Evolutionary conservation across 75 land plant genomes (phyloP).

Genomic region (Ceratopteris richardii): DNA sequence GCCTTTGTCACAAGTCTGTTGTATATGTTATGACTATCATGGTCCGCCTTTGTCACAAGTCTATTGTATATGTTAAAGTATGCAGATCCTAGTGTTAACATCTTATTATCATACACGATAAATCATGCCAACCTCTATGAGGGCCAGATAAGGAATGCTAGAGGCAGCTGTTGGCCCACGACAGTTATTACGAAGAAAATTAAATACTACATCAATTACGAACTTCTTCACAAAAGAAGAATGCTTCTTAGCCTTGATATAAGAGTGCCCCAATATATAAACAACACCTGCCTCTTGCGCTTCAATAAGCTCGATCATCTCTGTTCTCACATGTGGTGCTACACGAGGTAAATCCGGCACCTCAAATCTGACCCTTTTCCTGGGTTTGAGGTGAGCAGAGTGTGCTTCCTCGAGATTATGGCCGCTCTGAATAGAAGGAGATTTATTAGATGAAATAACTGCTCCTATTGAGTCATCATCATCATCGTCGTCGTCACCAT

Average conservation of each 20-base stretch:
- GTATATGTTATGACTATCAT: no score
- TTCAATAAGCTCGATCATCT: conserved; percentile 52
- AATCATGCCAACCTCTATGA: conserved; percentile 81
- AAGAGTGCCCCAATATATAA: conserved; percentile 76
- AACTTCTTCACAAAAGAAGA: conserved; percentile 66
- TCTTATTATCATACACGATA: conserved; percentile 47
- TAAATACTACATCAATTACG: conserved; percentile 58
- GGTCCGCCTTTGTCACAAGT: no score
- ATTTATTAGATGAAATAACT: not conserved
- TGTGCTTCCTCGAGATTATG: conserved; percentile 7
- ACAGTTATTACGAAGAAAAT: conserved; percentile 77
- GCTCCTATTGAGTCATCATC: conserved; percentile 25
- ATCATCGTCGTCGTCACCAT: conserved; percentile 14
- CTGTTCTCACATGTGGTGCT: conserved; percentile 29
- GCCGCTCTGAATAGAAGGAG: conserved; percentile 4
- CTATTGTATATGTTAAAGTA: no score
- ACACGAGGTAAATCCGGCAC: conserved; percentile 27
- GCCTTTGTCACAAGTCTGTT: no score
- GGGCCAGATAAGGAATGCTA: conserved; percentile 67
- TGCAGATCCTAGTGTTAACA: no score
- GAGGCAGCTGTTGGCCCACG: conserved; percentile 61
- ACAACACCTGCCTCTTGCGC: conserved; percentile 79
- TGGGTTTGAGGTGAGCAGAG: conserved; percentile 31
- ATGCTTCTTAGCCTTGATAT: conserved; percentile 55
- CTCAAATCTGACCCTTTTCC: conserved; percentile 36